These are phyloP conservation scores for Cryptococcus wingfieldii DNA, from an alignment of 1,284 basidiomycete species.

Conservation along the genomic window DNA sequence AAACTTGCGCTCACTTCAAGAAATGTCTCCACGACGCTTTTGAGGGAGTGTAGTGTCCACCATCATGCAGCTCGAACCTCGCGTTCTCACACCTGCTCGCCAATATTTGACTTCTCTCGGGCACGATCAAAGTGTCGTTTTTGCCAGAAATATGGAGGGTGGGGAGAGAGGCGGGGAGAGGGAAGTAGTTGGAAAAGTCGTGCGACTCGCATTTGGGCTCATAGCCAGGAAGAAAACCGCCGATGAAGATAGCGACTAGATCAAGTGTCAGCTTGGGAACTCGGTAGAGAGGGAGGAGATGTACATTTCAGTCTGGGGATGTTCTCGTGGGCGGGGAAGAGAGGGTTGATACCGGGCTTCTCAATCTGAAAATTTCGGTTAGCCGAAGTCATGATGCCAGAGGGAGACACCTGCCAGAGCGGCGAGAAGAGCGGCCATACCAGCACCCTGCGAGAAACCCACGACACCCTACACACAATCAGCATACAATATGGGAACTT, in stretches of 20 bases:
- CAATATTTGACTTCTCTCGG: conserved; percentile 63
- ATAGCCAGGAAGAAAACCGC: conserved; percentile 36
- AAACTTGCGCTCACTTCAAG: conserved; percentile 36
- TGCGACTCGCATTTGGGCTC: conserved; percentile 30
- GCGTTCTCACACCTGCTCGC: conserved; percentile 56
- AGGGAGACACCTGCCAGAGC: conserved; percentile 59
- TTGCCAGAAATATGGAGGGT: conserved; percentile 76
- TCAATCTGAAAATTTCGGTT: conserved; percentile 50
- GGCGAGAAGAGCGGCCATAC: conserved; percentile 67
- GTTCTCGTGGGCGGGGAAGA: conserved; percentile 62
- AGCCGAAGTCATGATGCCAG: neutral
- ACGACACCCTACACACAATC: conserved; percentile 62
- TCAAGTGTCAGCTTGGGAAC: neutral
- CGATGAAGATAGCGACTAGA: conserved; percentile 57
- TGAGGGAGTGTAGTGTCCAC: conserved; percentile 46
- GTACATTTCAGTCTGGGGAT: conserved; percentile 60
- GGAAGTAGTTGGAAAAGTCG: conserved; percentile 53
- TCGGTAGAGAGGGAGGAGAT: conserved; percentile 5
- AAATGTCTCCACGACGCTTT: conserved; percentile 49
- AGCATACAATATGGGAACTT: neutral
- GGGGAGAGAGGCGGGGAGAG: conserved; percentile 55
- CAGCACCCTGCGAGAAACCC: conserved; percentile 81
- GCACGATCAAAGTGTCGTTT: conserved; percentile 73
- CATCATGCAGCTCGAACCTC: conserved; percentile 48
- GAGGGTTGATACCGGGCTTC: conserved; percentile 57